These are phyloP conservation scores for Thermochaetoides thermophila DNA, from an alignment of 495 filamentous ascomycete species.

Conservation along the genomic window DNA sequence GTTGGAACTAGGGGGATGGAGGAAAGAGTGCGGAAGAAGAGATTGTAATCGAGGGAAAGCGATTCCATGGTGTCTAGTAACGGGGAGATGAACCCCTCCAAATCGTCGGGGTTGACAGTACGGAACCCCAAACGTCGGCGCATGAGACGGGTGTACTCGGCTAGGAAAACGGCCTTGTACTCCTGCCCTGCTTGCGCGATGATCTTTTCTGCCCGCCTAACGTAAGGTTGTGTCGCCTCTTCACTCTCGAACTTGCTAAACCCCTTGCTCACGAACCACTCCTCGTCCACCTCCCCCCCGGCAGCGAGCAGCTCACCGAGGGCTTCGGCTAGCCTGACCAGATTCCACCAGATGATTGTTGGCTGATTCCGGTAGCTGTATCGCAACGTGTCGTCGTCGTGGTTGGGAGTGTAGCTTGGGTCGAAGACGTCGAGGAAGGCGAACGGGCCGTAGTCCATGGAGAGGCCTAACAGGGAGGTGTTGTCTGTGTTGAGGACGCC, in stretches of 20 bases:
- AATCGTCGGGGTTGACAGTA: slow-evolving; percentile 50
- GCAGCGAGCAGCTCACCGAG: slow-evolving; percentile 77
- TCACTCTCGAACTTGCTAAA: no score
- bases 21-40: slow-evolving; percentile 71
- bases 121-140: slow-evolving; percentile 58
- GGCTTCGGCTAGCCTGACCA: slow-evolving; percentile 82
- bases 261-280: slow-evolving; percentile 54
- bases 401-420: slow-evolving; percentile 87
- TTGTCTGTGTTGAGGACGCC: slow-evolving; percentile 93
- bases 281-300: slow-evolving; percentile 49
- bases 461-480: slow-evolving; percentile 76
- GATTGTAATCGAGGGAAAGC: slow-evolving; percentile 76
- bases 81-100: slow-evolving; percentile 60
- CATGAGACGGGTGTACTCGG: slow-evolving; percentile 79
- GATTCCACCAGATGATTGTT: slow-evolving; percentile 96
- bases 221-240: slow-evolving; percentile 43
- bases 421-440: slow-evolving; percentile 95
- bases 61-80: slow-evolving; percentile 70
- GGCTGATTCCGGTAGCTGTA: slow-evolving; percentile 92
- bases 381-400: slow-evolving; percentile 76
- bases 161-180: slow-evolving; percentile 71
- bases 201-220: slow-evolving; percentile 66
- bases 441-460: slow-evolving; percentile 89
- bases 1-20: slow-evolving; percentile 40
- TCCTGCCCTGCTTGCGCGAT: slow-evolving; percentile 68